phyloP scores from a whole-genome alignment of 306 rosid genomes.

The Glycine tomentella region DNA sequence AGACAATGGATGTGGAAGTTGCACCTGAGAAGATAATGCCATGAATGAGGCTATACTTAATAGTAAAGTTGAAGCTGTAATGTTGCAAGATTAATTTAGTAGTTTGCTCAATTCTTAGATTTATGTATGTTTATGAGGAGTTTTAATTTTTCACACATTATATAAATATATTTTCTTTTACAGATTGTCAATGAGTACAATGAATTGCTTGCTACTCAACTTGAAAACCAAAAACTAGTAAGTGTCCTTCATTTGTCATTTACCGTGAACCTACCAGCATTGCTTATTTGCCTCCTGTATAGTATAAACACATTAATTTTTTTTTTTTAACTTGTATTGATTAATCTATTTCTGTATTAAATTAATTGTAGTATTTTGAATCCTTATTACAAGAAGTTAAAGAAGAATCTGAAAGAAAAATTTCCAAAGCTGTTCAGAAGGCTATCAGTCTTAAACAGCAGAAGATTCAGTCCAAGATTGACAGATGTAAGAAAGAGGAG shows the following conservation, averaged over 20 bases:
- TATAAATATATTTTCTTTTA: constrained; percentile 35
- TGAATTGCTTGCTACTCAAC: constrained; percentile 87
- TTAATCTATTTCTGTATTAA: constrained; percentile 33
- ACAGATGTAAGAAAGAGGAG: constrained; percentile 78
- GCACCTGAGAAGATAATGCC: constrained; percentile 75
- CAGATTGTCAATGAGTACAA: constrained; percentile 95
- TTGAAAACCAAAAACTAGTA: too few species aligned
- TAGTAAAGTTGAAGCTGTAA: constrained; percentile 82
- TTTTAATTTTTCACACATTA: constrained; percentile 25
- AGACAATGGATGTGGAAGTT: constrained; percentile 67
- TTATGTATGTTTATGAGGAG: constrained; percentile 27
- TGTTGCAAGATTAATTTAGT: constrained; percentile 35
- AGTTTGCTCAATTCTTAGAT: constrained; percentile 3
- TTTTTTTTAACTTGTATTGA: neutral
- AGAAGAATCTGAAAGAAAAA: constrained; percentile 77
- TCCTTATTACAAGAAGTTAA: constrained; percentile 86
- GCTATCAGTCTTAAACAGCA: constrained; percentile 70
- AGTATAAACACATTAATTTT: constrained; percentile 18
- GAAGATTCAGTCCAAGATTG: constrained; percentile 83
- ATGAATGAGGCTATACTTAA: constrained; percentile 79
- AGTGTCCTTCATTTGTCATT: constrained; percentile 42
- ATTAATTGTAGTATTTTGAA: constrained; percentile 78
- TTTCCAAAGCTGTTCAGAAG: constrained; percentile 77
- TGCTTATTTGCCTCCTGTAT: constrained; percentile 4
- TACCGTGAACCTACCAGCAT: constrained; percentile 22